Percentiles rank a stretch among this genome's conserved stretches.
Evolutionary conservation across 257 asterid genomes (phyloP).

Genomic region (Haberlea rhodopensis): DNA sequence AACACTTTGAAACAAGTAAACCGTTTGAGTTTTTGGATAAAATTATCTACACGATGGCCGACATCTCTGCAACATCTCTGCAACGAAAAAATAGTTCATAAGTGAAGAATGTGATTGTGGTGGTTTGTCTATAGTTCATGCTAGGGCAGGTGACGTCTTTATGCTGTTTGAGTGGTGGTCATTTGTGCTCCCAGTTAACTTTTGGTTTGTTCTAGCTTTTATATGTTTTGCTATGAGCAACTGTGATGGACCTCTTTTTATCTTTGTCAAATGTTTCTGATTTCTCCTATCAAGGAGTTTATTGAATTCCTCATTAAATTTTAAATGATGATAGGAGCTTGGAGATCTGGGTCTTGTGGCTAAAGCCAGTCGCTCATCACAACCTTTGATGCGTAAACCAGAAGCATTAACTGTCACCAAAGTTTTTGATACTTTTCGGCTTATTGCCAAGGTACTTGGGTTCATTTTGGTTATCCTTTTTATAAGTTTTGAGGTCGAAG

Average conservation of each 20-base stretch:
- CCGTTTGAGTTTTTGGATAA: not conserved
- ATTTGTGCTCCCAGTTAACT: slow-evolving; percentile 3
- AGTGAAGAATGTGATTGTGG: slow-evolving; percentile 11
- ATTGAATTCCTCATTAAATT: slow-evolving; percentile 10
- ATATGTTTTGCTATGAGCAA: slow-evolving; percentile 3
- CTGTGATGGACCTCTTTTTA: slow-evolving; percentile 8
- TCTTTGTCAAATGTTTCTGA: slow-evolving; percentile 1
- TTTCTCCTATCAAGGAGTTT: slow-evolving; percentile 8
- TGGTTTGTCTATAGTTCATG: not conserved
- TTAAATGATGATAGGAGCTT: slow-evolving; percentile 54
- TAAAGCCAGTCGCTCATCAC: slow-evolving; percentile 86
- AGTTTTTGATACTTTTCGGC: slow-evolving; percentile 76
- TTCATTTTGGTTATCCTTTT: slow-evolving; percentile 2
- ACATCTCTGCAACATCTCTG: slow-evolving; percentile 1
- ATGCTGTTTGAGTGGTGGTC: not conserved
- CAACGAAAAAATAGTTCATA: slow-evolving; percentile 1
- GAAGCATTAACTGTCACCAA: slow-evolving; percentile 71
- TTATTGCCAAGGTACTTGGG: slow-evolving; percentile 72
- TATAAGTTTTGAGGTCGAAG: slow-evolving; percentile 8
- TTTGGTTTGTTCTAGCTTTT: slow-evolving; percentile 13
- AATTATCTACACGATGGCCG: not conserved
- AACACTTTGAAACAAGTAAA: not conserved
- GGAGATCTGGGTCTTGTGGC: slow-evolving; percentile 98
- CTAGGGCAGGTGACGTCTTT: slow-evolving; percentile 17
- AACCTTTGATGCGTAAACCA: slow-evolving; percentile 84